Conservation (phyloP, 83 land plant species). For the Picea engelmannii region DNA sequence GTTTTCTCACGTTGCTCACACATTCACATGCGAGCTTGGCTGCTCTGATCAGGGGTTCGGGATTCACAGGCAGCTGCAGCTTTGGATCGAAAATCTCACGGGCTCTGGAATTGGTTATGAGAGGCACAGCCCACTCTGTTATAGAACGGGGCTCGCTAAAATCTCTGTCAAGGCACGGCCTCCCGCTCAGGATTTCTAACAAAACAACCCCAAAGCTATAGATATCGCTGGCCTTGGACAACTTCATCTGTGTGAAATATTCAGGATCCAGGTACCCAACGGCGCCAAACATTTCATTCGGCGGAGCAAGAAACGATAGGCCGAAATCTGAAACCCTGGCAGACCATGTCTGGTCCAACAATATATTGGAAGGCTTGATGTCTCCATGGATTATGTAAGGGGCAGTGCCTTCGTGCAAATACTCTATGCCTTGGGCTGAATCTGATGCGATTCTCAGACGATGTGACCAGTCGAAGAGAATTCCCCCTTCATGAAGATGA, state of each 20-base stretch:
- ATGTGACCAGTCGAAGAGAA: slow-evolving; percentile 36
- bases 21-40: slow-evolving; percentile 52
- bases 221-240: slow-evolving; percentile 52
- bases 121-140: slow-evolving; percentile 50
- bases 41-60: slow-evolving; percentile 35
- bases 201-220: slow-evolving; percentile 56
- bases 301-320: slow-evolving; percentile 28
- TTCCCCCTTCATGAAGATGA: slow-evolving; percentile 35
- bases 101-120: slow-evolving; percentile 38
- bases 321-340: slow-evolving; percentile 55
- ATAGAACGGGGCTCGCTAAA: too few relatives aligned
- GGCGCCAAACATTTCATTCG: slow-evolving; percentile 25
- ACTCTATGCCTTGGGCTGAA: slow-evolving; percentile 50
- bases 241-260: slow-evolving; percentile 25
- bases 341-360: slow-evolving; percentile 42
- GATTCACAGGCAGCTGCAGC: slow-evolving; percentile 25
- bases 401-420: slow-evolving; percentile 43
- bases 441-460: slow-evolving; percentile 39
- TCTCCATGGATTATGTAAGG: slow-evolving; percentile 50
- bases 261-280: slow-evolving; percentile 53
- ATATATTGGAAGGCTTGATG: slow-evolving; percentile 57
- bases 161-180: slow-evolving; percentile 34
- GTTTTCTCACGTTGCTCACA: slow-evolving; percentile 39
- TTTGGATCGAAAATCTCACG: slow-evolving; percentile 51
- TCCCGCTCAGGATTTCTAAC: slow-evolving; percentile 59